Percentiles rank a stretch among this genome's conserved stretches.
Conservation (phyloP, 305 asterid genomes). For the Caryopteris hybrid region DNA sequence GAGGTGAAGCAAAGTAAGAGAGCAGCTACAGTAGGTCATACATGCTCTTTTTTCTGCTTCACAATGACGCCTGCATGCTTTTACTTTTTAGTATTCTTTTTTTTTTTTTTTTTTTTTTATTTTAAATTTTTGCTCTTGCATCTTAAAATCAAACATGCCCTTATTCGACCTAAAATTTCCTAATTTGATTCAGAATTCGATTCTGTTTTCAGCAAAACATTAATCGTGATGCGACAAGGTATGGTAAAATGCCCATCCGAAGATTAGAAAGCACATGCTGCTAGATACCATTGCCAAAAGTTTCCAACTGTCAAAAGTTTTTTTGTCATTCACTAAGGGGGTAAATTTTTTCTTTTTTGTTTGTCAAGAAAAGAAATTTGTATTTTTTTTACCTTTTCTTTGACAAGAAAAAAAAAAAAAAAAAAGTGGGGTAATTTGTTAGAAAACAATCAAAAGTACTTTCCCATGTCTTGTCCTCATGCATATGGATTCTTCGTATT, state of each 20-base stretch:
- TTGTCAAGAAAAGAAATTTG: too few species aligned
- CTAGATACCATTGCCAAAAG: conserved; percentile 28
- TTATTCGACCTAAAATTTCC: conserved; percentile 3
- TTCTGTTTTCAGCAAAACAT: conserved; percentile 9
- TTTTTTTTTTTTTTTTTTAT: neutral
- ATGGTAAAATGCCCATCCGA: conserved; percentile 23
- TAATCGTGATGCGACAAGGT: conserved; percentile 21
- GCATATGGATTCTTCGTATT: conserved; percentile 20
- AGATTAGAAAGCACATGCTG: conserved; percentile 28
- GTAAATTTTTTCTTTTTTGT: too few species aligned
- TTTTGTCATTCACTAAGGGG: neutral
- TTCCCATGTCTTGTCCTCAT: conserved; percentile 11
- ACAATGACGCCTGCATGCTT: conserved; percentile 32
- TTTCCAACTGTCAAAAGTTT: conserved; percentile 11
- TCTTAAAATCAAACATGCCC: conserved; percentile 7
- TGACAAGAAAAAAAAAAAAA: neutral
- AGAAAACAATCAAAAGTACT: conserved; percentile 8
- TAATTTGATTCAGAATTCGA: conserved; percentile 13
- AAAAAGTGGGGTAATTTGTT: neutral
- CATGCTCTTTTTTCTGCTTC: conserved; percentile 25
- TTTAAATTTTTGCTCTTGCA: too few species aligned
- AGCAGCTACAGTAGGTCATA: too few species aligned
- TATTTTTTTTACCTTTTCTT: too few species aligned
- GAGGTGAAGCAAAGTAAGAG: conserved; percentile 28
- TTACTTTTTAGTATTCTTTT: conserved; percentile 18